Conservation (phyloP, 345 rosid genomes). For the Aethionema arabicum region DNA sequence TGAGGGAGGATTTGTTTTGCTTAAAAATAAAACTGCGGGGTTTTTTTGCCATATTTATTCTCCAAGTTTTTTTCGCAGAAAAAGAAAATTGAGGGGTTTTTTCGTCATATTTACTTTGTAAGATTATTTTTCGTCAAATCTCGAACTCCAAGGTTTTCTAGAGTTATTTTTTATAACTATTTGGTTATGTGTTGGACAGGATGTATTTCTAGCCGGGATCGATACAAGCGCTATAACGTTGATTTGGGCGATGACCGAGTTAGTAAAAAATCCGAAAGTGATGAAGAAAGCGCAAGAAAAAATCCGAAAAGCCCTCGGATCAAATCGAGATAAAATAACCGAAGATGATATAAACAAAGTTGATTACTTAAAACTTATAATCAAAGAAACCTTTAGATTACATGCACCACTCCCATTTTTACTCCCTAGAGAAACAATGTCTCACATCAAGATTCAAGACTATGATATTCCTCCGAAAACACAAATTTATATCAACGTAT, state of each 20-base stretch:
- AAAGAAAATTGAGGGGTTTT: no score
- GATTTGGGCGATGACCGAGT: conserved; percentile 65
- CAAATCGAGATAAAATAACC: conserved; percentile 33
- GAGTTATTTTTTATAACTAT: no score
- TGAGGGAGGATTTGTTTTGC: no score
- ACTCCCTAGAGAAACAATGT: conserved; percentile 41
- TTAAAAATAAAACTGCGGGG: no score
- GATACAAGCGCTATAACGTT: conserved; percentile 55
- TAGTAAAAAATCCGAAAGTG: conserved; percentile 52
- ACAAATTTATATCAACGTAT: conserved; percentile 45
- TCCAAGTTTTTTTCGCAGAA: no score
- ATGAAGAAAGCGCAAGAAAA: conserved; percentile 55
- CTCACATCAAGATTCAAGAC: conserved; percentile 41
- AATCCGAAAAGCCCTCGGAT: conserved; percentile 48
- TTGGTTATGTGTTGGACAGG: conserved; percentile 36
- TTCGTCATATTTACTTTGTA: no score
- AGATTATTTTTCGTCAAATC: no score
- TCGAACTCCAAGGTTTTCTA: no score
- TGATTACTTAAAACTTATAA: conserved; percentile 54
- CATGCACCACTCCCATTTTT: conserved; percentile 54
- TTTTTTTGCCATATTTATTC: no score
- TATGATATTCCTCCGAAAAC: conserved; percentile 50
- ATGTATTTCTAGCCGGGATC: conserved; percentile 59
- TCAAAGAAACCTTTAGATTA: conserved; percentile 62
- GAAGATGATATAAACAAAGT: conserved; percentile 57